Conservation (phyloP, 257 asterid species). For the Ophiorrhiza pumila region DNA sequence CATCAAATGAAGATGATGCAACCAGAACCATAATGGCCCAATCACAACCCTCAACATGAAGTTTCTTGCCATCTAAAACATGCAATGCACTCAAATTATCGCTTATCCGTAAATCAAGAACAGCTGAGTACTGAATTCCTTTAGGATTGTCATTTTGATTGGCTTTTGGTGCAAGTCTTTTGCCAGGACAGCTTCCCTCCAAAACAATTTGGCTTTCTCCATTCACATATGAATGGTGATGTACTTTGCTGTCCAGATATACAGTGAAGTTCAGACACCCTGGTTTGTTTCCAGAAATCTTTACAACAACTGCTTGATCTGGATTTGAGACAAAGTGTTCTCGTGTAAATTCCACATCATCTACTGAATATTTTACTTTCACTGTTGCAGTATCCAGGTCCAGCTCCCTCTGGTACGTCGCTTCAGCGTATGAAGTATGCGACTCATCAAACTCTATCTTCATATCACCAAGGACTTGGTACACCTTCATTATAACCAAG, state of each 20-base stretch:
- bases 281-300: conserved; percentile 53
- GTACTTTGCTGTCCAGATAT: conserved; percentile 56
- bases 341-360: conserved; percentile 43
- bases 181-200: conserved; percentile 61
- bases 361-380: conserved; percentile 47
- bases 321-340: conserved; percentile 66
- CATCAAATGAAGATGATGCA: conserved; percentile 67
- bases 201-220: conserved; percentile 49
- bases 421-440: conserved; percentile 36
- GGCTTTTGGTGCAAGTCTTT: conserved; percentile 33
- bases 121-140: conserved; percentile 58
- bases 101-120: conserved; percentile 65
- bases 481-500: conserved; percentile 40
- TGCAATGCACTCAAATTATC: conserved; percentile 29
- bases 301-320: conserved; percentile 56
- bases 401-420: conserved; percentile 59
- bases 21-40: conserved; percentile 61
- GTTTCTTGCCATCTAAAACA: conserved; percentile 46
- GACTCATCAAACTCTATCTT: conserved; percentile 56
- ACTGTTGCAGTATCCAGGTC: conserved; percentile 77
- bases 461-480: conserved; percentile 84
- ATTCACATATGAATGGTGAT: conserved; percentile 47
- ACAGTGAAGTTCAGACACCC: conserved; percentile 45
- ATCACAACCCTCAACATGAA: conserved; percentile 51
- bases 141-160: conserved; percentile 36